Evolutionary conservation across 352 stramenopile genomes (phyloP).

Genomic region (Globisporangium radiosum): DNA sequence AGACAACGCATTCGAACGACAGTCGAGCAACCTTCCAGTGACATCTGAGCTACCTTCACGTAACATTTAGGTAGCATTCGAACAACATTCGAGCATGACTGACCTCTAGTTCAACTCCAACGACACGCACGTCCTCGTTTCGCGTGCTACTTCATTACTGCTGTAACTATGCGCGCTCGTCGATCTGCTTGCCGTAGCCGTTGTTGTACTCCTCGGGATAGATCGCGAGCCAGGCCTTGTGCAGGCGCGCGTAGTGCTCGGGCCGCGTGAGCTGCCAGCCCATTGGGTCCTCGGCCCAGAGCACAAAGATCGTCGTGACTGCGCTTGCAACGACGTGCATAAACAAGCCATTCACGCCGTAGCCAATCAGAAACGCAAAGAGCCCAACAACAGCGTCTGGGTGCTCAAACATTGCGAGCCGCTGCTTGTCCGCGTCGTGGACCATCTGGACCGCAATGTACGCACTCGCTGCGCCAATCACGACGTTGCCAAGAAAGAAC

Average conservation of each 20-base stretch:
- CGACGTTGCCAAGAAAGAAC: conserved; percentile 78
- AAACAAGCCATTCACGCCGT: conserved; percentile 62
- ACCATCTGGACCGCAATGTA: conserved; percentile 58
- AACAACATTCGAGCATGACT: too few species aligned
- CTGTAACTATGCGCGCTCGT: conserved; percentile 1
- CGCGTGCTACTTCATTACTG: too few species aligned
- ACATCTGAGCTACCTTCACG: too few species aligned
- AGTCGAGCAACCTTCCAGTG: too few species aligned
- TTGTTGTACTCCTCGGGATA: conserved; percentile 84
- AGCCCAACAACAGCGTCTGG: conserved; percentile 58
- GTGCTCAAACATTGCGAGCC: conserved; percentile 57
- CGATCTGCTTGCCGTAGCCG: conserved; percentile 57
- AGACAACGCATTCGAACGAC: too few species aligned
- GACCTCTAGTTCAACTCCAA: too few species aligned
- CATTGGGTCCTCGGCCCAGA: conserved; percentile 76
- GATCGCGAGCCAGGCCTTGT: conserved; percentile 74
- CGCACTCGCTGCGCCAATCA: conserved; percentile 58
- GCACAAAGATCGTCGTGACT: conserved; percentile 79
- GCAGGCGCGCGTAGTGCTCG: conserved; percentile 60
- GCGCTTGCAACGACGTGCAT: conserved; percentile 75
- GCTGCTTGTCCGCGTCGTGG: conserved; percentile 36
- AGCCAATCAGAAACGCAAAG: conserved; percentile 71
- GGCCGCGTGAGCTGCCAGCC: conserved; percentile 69
- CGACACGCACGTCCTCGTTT: too few species aligned
- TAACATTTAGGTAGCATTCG: too few species aligned